phyloP scores from a whole-genome alignment of 345 rosid species.

The Eucalyptus caleyi region DNA sequence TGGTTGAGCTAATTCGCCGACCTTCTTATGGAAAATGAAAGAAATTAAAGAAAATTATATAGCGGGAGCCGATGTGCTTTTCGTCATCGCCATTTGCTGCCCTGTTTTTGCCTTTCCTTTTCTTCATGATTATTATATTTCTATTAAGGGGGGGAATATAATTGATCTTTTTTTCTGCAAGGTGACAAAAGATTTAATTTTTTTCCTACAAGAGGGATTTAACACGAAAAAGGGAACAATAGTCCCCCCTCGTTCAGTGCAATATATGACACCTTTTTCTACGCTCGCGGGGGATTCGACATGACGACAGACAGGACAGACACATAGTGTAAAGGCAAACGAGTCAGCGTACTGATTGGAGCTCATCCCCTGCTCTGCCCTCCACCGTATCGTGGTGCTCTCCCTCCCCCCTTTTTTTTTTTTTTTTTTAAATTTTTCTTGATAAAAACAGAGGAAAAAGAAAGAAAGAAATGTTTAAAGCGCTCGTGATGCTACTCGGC shows the following conservation, averaged over 20 bases:
- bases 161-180: not conserved
- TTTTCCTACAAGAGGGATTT: not conserved
- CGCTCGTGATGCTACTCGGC: not conserved
- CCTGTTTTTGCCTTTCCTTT: not conserved
- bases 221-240: not conserved
- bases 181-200: not conserved
- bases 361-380: not conserved
- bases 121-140: not conserved
- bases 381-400: not conserved
- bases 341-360: not conserved
- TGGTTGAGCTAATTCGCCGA: not conserved
- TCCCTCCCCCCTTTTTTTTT: fast-evolving
- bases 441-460: not conserved
- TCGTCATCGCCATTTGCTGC: not conserved
- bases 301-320: conserved; percentile 8
- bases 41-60: not conserved
- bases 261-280: conserved; percentile 7
- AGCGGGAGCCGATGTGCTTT: not conserved
- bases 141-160: not conserved
- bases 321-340: not conserved
- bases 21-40: not conserved
- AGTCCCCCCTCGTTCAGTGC: conserved; percentile 14
- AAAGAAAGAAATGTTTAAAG: not conserved
- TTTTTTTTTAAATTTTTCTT: fast-evolving
- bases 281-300: conserved; percentile 32